Evolutionary conservation across 2,329 filamentous ascomycete genomes (phyloP).

Genomic region (Paecilomyces niveus): DNA sequence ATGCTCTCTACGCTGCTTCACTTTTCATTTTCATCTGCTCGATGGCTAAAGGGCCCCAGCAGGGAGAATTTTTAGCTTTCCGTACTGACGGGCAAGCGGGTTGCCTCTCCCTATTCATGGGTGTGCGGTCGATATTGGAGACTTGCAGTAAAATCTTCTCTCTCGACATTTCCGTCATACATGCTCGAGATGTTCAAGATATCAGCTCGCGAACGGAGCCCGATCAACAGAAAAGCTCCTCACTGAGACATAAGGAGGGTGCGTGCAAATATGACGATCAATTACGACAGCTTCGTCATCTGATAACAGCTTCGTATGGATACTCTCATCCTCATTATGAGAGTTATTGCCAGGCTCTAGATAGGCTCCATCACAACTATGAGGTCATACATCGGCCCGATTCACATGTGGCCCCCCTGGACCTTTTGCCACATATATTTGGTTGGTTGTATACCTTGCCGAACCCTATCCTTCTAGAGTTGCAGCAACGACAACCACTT

Average conservation of each 20-base stretch:
- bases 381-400: neutral
- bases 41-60: slow-evolving; percentile 4
- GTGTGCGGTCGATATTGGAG: slow-evolving; percentile 8
- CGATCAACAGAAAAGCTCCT: neutral
- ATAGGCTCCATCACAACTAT: neutral
- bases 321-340: neutral
- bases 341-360: neutral
- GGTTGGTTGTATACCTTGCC: slow-evolving; percentile 9
- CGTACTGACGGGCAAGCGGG: slow-evolving; percentile 2
- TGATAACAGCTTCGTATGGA: neutral
- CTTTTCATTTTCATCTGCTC: slow-evolving; percentile 8
- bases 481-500: slow-evolving; percentile 1
- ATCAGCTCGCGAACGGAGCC: neutral
- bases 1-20: slow-evolving; percentile 4
- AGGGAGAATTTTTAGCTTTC: slow-evolving; percentile 11
- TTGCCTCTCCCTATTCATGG: slow-evolving; percentile 7
- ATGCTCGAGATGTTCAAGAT: neutral
- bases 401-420: neutral
- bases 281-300: neutral
- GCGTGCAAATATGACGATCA: neutral
- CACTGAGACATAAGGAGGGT: neutral
- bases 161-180: neutral
- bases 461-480: slow-evolving; percentile 2
- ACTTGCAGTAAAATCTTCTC: neutral
- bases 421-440: slow-evolving; percentile 4